Evolutionary conservation across 148 eudicot genomes (phyloP).

Genomic region (Polygonum aviculare): DNA sequence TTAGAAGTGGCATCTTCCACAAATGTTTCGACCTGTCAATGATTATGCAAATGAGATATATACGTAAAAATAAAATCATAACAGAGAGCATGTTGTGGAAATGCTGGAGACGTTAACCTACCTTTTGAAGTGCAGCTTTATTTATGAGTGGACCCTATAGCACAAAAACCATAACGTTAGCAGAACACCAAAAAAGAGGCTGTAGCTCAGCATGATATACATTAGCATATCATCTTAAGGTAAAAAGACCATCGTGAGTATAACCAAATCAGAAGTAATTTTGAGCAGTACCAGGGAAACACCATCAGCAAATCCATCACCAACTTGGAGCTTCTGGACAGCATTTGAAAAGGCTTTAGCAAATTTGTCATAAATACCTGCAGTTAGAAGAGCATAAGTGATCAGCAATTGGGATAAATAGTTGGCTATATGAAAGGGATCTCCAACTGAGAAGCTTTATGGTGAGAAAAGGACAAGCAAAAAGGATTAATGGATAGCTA

Average conservation of each 20-base stretch:
- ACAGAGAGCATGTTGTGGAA: neutral
- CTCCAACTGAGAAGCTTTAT: neutral
- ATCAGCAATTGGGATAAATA: neutral
- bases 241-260: neutral
- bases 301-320: constrained; percentile 86
- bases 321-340: constrained; percentile 83
- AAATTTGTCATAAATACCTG: constrained; percentile 91
- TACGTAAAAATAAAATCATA: neutral
- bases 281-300: constrained; percentile 54
- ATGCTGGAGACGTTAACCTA: constrained; percentile 11
- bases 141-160: constrained; percentile 94
- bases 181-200: neutral
- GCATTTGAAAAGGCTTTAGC: constrained; percentile 69
- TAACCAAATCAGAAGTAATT: neutral
- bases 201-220: neutral
- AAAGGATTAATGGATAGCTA: neutral
- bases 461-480: neutral
- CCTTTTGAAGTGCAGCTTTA: constrained; percentile 89
- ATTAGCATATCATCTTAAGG: neutral
- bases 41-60: constrained; percentile 9
- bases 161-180: neutral
- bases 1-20: constrained; percentile 80
- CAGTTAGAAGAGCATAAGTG: neutral
- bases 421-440: neutral
- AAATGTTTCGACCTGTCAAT: constrained; percentile 67